phyloP scores from a whole-genome alignment of 805 yeast species.

The Candida krabiensis region DNA sequence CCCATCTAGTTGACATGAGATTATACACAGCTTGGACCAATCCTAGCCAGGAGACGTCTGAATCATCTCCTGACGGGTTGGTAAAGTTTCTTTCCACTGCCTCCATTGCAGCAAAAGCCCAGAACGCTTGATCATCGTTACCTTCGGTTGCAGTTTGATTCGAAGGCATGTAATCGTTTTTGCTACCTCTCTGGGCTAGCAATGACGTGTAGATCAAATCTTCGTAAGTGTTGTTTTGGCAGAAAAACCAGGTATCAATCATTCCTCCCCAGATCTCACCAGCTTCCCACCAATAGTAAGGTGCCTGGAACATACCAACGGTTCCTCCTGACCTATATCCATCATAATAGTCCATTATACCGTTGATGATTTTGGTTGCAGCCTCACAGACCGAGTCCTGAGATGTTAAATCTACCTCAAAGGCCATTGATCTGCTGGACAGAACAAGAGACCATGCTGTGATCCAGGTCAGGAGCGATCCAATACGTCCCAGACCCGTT shows the following conservation, averaged over 20 bases:
- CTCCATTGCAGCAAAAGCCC: conserved; percentile 85
- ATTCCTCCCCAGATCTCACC: conserved; percentile 75
- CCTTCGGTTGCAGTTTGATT: conserved; percentile 86
- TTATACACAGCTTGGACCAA: conserved; percentile 84
- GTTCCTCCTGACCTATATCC: conserved; percentile 66
- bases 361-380: conserved; percentile 60
- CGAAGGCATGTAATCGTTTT: conserved; percentile 70
- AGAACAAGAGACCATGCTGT: conserved; percentile 1
- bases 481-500: too few relatives aligned
- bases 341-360: conserved; percentile 79
- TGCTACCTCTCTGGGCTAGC: conserved; percentile 62
- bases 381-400: conserved; percentile 41
- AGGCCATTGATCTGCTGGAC: conserved; percentile 1
- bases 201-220: conserved; percentile 58
- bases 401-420: conserved; percentile 19
- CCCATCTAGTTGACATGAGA: conserved; percentile 84
- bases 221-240: conserved; percentile 66
- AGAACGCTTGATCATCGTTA: conserved; percentile 90
- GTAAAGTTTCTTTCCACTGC: conserved; percentile 84
- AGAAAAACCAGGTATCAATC: conserved; percentile 71
- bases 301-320: conserved; percentile 68
- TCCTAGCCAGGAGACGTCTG: conserved; percentile 56
- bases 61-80: conserved; percentile 52
- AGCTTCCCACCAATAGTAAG: conserved; percentile 93
- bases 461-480: too few relatives aligned